Evolutionary conservation across 2,329 filamentous ascomycete species (phyloP).

Genomic region (Sclerotinia spermophila): DNA sequence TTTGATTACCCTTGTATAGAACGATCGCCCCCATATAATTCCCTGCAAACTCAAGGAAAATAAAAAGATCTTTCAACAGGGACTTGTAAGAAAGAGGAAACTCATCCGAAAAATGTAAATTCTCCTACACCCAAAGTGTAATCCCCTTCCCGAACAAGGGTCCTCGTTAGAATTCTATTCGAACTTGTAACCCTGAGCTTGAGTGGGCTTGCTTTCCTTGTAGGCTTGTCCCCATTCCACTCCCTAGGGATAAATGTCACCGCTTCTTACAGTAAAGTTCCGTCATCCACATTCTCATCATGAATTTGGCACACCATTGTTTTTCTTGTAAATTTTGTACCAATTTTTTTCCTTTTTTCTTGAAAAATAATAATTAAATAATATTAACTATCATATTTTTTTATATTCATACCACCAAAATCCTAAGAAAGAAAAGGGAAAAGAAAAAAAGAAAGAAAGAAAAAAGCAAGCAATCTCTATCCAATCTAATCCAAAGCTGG

Average conservation of each 20-base stretch:
- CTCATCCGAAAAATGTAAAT: constrained; percentile 4
- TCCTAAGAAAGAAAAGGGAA: neutral
- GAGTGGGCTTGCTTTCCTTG: constrained; percentile 4
- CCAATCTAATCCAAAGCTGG: neutral
- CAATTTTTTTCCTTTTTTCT: neutral
- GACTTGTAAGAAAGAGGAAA: constrained; percentile 9
- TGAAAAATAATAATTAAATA: neutral
- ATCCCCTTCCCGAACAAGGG: neutral
- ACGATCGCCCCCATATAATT: constrained; percentile 16
- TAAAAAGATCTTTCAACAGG: constrained; percentile 10
- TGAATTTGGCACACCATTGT: neutral
- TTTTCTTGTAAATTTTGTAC: neutral
- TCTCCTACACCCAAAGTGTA: constrained; percentile 9
- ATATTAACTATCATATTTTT: neutral
- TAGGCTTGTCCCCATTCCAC: constrained; percentile 5
- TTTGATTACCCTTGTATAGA: constrained; percentile 13
- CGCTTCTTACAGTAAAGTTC: constrained; percentile 16
- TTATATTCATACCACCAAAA: neutral
- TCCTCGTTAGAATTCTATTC: constrained; percentile 4
- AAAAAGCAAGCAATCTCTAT: constrained; percentile 3
- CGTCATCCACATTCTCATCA: constrained; percentile 11
- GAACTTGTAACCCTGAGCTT: constrained; percentile 10
- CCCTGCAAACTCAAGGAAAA: constrained; percentile 12
- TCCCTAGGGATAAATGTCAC: constrained; percentile 14
- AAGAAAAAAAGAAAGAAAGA: neutral